phyloP scores from a whole-genome alignment of 176 grass and related monocot genomes.

The Secale cereale region DNA sequence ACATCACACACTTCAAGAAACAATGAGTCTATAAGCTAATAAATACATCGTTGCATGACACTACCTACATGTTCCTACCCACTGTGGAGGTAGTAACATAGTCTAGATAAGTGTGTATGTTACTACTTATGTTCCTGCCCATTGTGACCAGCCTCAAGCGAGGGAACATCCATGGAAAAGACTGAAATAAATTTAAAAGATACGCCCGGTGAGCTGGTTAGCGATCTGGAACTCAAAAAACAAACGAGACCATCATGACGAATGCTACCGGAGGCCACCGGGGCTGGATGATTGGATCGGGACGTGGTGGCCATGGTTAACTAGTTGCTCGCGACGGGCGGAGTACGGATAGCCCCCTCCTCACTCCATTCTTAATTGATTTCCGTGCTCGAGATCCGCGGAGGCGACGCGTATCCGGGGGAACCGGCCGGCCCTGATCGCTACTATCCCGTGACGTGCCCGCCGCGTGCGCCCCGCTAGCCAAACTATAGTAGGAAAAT shows the following conservation, averaged over 20 bases:
- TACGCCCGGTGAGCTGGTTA: too few relatives aligned
- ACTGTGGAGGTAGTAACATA: too few relatives aligned
- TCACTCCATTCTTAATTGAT: background rate
- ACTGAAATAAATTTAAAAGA: too few relatives aligned
- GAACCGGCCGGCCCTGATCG: background rate
- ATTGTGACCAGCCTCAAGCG: too few relatives aligned
- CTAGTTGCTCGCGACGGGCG: background rate
- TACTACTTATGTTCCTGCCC: too few relatives aligned
- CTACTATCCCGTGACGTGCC: background rate
- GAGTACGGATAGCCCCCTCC: background rate
- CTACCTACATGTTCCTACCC: too few relatives aligned
- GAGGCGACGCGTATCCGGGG: background rate
- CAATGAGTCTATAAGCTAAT: too few relatives aligned
- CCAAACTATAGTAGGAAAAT: background rate
- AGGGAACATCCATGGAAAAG: too few relatives aligned
- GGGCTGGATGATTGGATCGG: background rate
- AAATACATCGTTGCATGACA: too few relatives aligned
- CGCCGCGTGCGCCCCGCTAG: background rate
- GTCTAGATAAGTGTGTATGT: too few relatives aligned
- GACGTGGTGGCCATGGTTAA: slow-evolving; percentile 1
- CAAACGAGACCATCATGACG: background rate
- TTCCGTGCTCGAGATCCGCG: background rate
- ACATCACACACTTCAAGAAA: too few relatives aligned
- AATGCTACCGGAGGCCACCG: background rate
- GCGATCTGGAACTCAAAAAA: too few relatives aligned